These are phyloP conservation scores for Penicillium sp. DNA, from an alignment of 2,329 filamentous ascomycete genomes.

Conservation along the genomic window DNA sequence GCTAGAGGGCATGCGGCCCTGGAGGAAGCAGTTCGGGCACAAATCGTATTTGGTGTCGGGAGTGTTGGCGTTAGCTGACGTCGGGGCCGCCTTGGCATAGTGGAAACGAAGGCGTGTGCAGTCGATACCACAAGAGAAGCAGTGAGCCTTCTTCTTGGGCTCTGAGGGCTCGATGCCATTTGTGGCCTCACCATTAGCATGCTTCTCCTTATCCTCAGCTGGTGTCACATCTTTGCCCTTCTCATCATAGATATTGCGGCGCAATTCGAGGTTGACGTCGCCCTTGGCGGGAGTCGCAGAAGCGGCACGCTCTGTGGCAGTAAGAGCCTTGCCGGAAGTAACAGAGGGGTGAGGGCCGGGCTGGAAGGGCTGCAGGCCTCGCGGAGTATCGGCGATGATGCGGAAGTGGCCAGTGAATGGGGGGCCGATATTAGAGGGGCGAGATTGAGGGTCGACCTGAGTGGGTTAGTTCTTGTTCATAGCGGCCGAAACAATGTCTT, in stretches of 20 bases:
- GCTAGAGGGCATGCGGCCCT: conserved; percentile 78
- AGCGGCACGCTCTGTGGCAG: conserved; percentile 72
- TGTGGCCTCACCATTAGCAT: conserved; percentile 71
- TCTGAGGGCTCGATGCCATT: conserved; percentile 68
- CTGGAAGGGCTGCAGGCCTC: conserved; percentile 93
- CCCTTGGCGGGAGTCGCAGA: conserved; percentile 70
- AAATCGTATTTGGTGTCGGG: conserved; percentile 77
- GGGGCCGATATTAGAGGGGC: conserved; percentile 91
- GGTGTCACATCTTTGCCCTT: conserved; percentile 83
- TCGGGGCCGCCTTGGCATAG: conserved; percentile 66
- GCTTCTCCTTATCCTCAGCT: conserved; percentile 66
- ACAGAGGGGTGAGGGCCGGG: conserved; percentile 76
- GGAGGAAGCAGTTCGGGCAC: conserved; percentile 87
- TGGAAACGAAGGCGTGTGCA: conserved; percentile 75
- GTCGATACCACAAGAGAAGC: conserved; percentile 89
- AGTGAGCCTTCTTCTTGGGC: conserved; percentile 72
- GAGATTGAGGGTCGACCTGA: conserved; percentile 92
- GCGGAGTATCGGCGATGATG: conserved; percentile 91
- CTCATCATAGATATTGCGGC: conserved; percentile 93
- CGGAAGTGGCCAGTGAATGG: conserved; percentile 98
- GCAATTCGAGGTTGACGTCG: conserved; percentile 88
- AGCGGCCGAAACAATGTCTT: not conserved
- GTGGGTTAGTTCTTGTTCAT: conserved; percentile 34
- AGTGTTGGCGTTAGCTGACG: conserved; percentile 57
- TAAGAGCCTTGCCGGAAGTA: conserved; percentile 63